Base-by-base conservation (phyloP, 2,329 filamentous ascomycete species). In the Pseudogymnoascus sp. region DNA sequence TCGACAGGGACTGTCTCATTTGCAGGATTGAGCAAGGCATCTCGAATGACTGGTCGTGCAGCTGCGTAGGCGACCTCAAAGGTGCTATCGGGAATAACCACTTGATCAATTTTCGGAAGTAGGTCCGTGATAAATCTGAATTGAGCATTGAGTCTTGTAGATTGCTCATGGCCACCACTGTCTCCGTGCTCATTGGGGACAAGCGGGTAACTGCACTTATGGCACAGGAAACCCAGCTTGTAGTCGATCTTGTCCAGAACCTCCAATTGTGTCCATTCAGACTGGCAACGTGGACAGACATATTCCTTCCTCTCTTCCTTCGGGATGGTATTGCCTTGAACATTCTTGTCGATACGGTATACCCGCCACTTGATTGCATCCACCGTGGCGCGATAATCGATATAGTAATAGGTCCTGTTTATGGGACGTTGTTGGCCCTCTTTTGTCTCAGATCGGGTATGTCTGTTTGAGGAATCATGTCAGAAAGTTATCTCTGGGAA, bases 331-430 rank as follows among this genome's bases (percentile, higher is more conserved):
- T 91, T 88, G 14, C 88, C 87, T 76, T 97, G 93, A 64, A 97
- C 91, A 62, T 89, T 87, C 73, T 93, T 93, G 68, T 93, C 92
- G 69, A 97, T 86, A 63, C 88, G 88, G 72, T 93, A 93, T 60
- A 96, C 87, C 66, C 91, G 88, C 83, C 90, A 99, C 75, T 99
- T 99, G 77, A 96, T 96, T 59, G 91, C 91, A 76, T 99, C 95
- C 71, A 99, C 91, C 37, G 93, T 91, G 63, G 91, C 89, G 64
- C 95, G 91, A 71, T 96, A 96, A 74, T 97, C 93, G 73, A 99
- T 93, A 76, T 91, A 99, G 79, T 96, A 99, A 81, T 96, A 99
- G 66, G 93, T 96, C 70, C 91, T 86, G 72, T 89, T 92, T 68
- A 89, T 88, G 4, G 91, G 89, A 61, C 92, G 88, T 63, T 89